These are phyloP conservation scores for Chytriomyces confervae DNA, from an alignment of 192 early-diverging fungal genomes.

Conservation along the genomic window DNA sequence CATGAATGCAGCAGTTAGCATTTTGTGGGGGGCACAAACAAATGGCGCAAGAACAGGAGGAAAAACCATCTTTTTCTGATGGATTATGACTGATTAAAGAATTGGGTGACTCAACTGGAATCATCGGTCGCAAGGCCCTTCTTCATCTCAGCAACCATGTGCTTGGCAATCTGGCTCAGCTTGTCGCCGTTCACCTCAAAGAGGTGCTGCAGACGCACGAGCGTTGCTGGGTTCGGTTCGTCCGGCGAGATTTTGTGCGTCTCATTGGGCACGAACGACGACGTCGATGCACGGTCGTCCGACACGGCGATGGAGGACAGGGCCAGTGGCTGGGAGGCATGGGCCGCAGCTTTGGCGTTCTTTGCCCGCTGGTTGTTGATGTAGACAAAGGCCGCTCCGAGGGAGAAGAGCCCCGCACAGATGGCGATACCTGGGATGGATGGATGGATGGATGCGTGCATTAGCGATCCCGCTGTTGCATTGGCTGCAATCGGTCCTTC, in stretches of 20 bases:
- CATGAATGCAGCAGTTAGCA: not conserved
- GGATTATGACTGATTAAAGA: not conserved
- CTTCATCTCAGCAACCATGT: slow-evolving; percentile 56
- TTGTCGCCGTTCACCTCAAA: slow-evolving; percentile 47
- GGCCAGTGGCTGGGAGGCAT: not conserved
- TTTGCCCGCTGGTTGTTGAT: slow-evolving; percentile 5
- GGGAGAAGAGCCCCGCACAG: not conserved
- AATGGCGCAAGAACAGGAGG: not conserved
- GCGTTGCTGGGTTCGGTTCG: slow-evolving; percentile 32
- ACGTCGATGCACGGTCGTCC: not conserved
- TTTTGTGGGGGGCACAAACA: not conserved
- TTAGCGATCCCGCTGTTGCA: not conserved
- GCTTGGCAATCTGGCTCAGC: slow-evolving; percentile 51
- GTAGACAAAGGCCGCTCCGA: slow-evolving; percentile 14
- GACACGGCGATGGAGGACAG: not conserved
- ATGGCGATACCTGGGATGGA: not conserved
- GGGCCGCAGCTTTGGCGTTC: not conserved
- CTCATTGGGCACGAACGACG: slow-evolving; percentile 29
- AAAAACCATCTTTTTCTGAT: too few species aligned
- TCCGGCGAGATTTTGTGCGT: not conserved
- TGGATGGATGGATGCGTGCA: not conserved
- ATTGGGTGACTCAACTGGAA: slow-evolving; percentile 7
- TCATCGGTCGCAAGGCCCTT: slow-evolving; percentile 54
- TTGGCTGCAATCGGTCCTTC: not conserved
- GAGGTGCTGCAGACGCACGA: slow-evolving; percentile 41